Evolutionary conservation across 177 flowering plant species (phyloP), one percentile per base, ranked within the genome.

Genomic region (Telopea speciosissima): DNA sequence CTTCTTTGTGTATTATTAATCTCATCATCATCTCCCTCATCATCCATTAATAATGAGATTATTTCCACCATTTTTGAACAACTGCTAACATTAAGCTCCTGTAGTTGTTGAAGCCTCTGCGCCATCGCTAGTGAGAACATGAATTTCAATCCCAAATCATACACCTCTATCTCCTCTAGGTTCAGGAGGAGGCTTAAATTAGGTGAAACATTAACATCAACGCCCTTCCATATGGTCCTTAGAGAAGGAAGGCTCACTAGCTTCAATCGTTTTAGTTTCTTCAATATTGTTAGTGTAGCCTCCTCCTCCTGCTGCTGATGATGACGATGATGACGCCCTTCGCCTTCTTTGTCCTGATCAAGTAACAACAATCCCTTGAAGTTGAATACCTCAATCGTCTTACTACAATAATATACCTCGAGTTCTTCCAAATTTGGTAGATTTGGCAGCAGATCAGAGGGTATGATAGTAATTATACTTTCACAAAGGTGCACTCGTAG

Each of bases 171-270:
- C 3, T 54, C 58, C 26, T 66, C 40, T 59, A 72, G 54, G 16
- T 31, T 66, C n/a, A 33, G 40, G 24, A 65, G 58, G 33, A 71
- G 58, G 23, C 65, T 58, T 66, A 45, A 61, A 26, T 26, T 26
- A 2, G 8, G 62, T 44, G 70, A 65, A 11, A 74, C 61, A n/a
- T n/a, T n/a, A n/a, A n/a, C n/a, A n/a, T n/a, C n/a, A 6, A 28
- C 23, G 22, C 69, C 70, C 56, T 60, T 62, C 66, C 66, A 70
- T 44, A 74, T 65, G 22, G 36, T 74, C 26, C 22, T 26, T 3
- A 74, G 40, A 36, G 40, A 36, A 36, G 3, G 7, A 36, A 36
- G 40, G 7, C 1, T 0, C 0, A 0, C 5, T 36, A 36, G 6
- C 6, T 36, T 1, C 40, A 36, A 36, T 8, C 6, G 40, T 36